Base-by-base conservation (phyloP, 306 rosid species). In the Vigna trinervia region DNA sequence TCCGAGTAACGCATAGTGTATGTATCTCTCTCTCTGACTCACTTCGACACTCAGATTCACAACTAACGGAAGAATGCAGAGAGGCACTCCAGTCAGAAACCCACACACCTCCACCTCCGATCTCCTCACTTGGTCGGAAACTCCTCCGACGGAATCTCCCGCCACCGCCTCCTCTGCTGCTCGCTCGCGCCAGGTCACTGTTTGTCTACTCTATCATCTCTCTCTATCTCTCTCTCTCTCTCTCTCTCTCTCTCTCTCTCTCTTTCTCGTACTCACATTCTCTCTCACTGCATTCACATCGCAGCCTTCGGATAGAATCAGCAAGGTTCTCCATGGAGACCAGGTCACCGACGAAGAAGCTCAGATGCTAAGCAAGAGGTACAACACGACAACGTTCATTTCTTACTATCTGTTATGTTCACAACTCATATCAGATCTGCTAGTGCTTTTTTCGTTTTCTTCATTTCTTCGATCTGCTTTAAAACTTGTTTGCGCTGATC, bases 261-360 rank as follows among this genome's bases (percentile, higher is more conserved):
- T 58, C 69, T 59, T 15, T 78, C 45, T 17, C 1, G 28, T 9
- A 43, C 8, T 59, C 1, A 13, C 28, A 15, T 59, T 64, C 62
- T 50, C 53, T 15, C 53, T 58, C 69, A 17, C 19, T 69, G 41
- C 39, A 75, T 84, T 87, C 48, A 3, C 53, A 14, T 74, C 36
- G 1, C 87, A 95, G 98, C 97, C 98, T 71, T 85, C 97, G 9
- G 97, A 95, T 87, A 83, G 92, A 77, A 92, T 95, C 69, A 87
- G 91, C 69, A 89, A 95, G 87, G 93, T 95, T 75, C 91, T 95
- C 74, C 92, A 88, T 48, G 96, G 98, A 58, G 93, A 76, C 51
- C 96, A 92, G 82, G 75, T 90, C 80, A 88, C 89, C 4, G 98
- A 95, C 4, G 98, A 95, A 80, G 98, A 95, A 88, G 91, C 96